These are phyloP conservation scores for Cochlearia excelsa DNA, from an alignment of 345 rosid species.

Conservation along the genomic window DNA sequence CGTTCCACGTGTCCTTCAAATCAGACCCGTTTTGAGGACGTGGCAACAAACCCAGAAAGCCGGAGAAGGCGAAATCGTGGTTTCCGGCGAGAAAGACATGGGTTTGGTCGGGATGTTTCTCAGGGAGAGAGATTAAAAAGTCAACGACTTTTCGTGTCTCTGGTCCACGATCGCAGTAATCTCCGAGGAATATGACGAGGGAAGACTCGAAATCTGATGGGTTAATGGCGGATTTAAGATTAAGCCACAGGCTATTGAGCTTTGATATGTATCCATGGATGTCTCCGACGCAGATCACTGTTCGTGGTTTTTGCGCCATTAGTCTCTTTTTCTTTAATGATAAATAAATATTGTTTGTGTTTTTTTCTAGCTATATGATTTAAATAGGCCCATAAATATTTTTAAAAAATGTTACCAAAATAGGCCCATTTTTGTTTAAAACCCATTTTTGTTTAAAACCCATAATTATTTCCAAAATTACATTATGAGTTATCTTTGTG, in stretches of 20 bases:
- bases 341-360: not conserved
- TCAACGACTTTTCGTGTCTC: slow-evolving; percentile 64
- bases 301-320: slow-evolving; percentile 39
- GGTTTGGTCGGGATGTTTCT: slow-evolving; percentile 55
- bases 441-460: too few relatives aligned
- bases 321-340: not conserved
- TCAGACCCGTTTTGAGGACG: slow-evolving; percentile 48
- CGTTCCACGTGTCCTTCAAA: slow-evolving; percentile 65
- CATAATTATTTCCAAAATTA: too few relatives aligned
- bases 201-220: slow-evolving; percentile 58
- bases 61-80: slow-evolving; percentile 78
- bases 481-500: too few relatives aligned
- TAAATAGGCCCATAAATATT: too few relatives aligned
- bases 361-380: too few relatives aligned
- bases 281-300: slow-evolving; percentile 74
- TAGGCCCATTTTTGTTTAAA: too few relatives aligned
- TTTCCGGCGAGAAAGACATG: slow-evolving; percentile 77
- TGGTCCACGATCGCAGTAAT: slow-evolving; percentile 94
- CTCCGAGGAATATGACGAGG: slow-evolving; percentile 78
- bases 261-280: slow-evolving; percentile 74
- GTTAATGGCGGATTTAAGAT: slow-evolving; percentile 52
- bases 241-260: slow-evolving; percentile 71
- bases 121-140: slow-evolving; percentile 53
- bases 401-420: too few relatives aligned
- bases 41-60: slow-evolving; percentile 57